phyloP scores from a whole-genome alignment of 305 asterid genomes.

The Solanum chacoense region DNA sequence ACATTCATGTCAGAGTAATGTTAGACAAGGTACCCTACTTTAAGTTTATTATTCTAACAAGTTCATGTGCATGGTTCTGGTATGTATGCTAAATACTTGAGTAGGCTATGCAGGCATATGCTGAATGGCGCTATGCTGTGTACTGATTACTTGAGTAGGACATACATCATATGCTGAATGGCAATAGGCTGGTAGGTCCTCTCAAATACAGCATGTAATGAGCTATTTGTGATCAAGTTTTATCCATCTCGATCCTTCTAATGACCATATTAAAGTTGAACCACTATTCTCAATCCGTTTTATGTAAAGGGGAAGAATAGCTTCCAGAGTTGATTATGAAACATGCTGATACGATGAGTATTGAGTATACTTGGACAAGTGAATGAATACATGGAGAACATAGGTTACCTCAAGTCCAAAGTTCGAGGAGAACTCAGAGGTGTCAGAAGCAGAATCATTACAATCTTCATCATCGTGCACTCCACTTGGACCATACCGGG shows the following conservation, averaged over 20 bases:
- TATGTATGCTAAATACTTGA: neutral
- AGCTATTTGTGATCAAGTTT: neutral
- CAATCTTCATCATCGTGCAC: conserved; percentile 41
- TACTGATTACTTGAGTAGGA: neutral
- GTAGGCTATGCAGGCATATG: neutral
- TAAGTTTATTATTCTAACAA: neutral
- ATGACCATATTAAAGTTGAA: neutral
- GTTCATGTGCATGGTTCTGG: neutral
- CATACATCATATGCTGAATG: neutral
- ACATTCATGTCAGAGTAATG: neutral
- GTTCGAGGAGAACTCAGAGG: conserved; percentile 42
- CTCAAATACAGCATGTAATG: neutral
- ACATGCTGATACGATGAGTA: neutral
- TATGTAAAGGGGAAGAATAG: neutral
- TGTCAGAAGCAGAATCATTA: conserved; percentile 45
- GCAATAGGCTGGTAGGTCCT: neutral
- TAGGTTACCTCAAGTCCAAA: conserved; percentile 48
- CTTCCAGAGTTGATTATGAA: neutral
- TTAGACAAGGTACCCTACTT: neutral
- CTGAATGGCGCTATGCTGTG: neutral
- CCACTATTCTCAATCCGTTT: neutral
- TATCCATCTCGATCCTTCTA: neutral
- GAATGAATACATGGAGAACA: neutral
- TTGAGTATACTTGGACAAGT: conserved; percentile 2
- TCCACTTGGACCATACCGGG: conserved; percentile 54